These are phyloP conservation scores for Wickerhamomyces queroliae DNA, from an alignment of 805 yeast genomes.

Conservation along the genomic window DNA sequence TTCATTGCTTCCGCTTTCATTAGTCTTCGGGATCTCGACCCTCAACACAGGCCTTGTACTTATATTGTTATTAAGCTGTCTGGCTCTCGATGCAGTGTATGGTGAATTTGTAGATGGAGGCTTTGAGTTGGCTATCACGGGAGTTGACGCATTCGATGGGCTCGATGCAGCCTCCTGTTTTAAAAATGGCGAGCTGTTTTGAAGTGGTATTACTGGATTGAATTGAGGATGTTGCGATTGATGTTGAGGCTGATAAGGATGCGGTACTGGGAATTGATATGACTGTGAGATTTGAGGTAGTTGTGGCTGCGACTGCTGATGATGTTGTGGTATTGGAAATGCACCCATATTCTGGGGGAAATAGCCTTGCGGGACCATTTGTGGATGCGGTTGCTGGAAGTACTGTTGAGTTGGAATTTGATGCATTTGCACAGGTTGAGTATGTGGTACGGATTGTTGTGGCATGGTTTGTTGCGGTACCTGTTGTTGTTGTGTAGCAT, in stretches of 20 bases:
- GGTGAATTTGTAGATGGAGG: conserved; percentile 2
- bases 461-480: conserved; percentile 1
- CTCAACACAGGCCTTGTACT: conserved; percentile 20
- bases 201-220: background rate
- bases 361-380: background rate
- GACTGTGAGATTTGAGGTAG: conserved; percentile 1
- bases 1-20: background rate
- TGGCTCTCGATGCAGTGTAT: too few species aligned
- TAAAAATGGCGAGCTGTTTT: background rate
- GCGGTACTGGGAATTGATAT: background rate
- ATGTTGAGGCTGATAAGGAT: background rate
- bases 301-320: conserved; percentile 4
- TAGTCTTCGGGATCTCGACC: conserved; percentile 20
- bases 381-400: background rate
- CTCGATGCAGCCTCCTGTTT: background rate
- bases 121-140: background rate
- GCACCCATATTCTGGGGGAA: background rate
- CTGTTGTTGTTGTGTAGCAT: conserved; percentile 1
- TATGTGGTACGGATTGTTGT: conserved; percentile 1
- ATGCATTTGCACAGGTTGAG: background rate
- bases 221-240: conserved; percentile 2
- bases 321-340: conserved; percentile 1
- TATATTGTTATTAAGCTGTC: conserved; percentile 18
- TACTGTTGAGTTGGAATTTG: conserved; percentile 2
- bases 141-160: conserved; percentile 1